Base-by-base conservation (phyloP, 768 basidiomycete species). In the Sistotremastrum suecicum region DNA sequence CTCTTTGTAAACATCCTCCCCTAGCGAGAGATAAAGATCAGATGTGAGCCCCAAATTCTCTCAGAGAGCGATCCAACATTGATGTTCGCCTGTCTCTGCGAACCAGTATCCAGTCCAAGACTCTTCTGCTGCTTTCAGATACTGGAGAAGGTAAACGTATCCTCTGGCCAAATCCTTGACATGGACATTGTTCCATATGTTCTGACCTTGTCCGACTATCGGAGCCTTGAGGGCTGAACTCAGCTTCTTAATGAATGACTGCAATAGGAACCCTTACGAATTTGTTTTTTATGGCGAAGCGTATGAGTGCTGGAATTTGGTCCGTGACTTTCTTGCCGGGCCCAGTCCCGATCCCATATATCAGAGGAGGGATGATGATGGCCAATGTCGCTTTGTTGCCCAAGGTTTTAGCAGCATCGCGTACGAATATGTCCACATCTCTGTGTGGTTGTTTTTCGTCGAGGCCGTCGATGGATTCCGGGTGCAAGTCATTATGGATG, bases 161-260 rank as follows among this genome's bases (percentile, higher is more conserved):
- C 44, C 20, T 20, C 20, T 20, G 20, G 20, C 20, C 20, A 20
- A 20, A 35, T 60, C 46, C 5, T 54, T 55, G 43, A 78, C 66
- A 48, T 77, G 67, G 20, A 80, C 71, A 49, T 75, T 63, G 0
- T 71, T 68, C 79, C 77, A 83, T 5, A 75, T 39, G 44, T 80
- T 77, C 53, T 66, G 60, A 1, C 81, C 80, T 38, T 66, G 53
- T 0, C 79, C 78, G 3, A 81, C 62, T 52, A 75, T 60, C 8
- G 75, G 76, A 0, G 66, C 76, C 32, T 69, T 66, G 1, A 66
- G 66, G 35, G 79, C 20, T 20, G 20, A 20, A 20, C 20, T 20
- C 20, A 20, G 20, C 20, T 20, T 20, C 1, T 20, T 20, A 20
- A 20, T 20, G 20, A 20, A 20, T 20, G 20, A 20, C 20, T 20